These are phyloP conservation scores for Rhinocladiella mackenziei DNA, from an alignment of 2,329 filamentous ascomycete genomes.

Conservation along the genomic window DNA sequence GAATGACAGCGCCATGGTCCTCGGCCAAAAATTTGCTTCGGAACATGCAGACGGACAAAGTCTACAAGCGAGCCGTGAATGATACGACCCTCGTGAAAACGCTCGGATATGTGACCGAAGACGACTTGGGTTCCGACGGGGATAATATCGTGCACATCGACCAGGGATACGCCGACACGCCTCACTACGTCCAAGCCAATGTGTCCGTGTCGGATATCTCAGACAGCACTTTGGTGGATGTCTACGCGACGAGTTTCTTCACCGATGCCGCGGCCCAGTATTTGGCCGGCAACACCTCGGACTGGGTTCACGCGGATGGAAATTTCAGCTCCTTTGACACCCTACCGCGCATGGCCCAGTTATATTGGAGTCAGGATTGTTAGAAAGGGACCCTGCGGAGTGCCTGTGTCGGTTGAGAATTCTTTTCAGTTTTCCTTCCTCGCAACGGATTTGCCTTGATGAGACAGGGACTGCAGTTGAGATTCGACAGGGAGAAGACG, in stretches of 20 bases:
- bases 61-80: slow-evolving; percentile 26
- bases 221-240: slow-evolving; percentile 22
- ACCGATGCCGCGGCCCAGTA: slow-evolving; percentile 21
- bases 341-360: slow-evolving; percentile 16
- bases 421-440: too few relatives aligned
- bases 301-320: slow-evolving; percentile 22
- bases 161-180: slow-evolving; percentile 29
- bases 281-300: slow-evolving; percentile 23
- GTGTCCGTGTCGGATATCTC: slow-evolving; percentile 23
- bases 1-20: slow-evolving; percentile 34
- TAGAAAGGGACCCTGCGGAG: slow-evolving; percentile 1
- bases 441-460: too few relatives aligned
- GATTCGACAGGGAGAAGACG: too few relatives aligned
- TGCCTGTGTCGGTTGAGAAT: neutral
- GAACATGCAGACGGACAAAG: slow-evolving; percentile 32
- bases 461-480: too few relatives aligned
- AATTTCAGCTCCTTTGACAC: slow-evolving; percentile 27
- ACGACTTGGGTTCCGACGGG: slow-evolving; percentile 36
- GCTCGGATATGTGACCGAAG: slow-evolving; percentile 33
- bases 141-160: slow-evolving; percentile 35
- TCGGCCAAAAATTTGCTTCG: slow-evolving; percentile 32
- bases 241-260: slow-evolving; percentile 27
- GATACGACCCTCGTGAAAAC: slow-evolving; percentile 26
- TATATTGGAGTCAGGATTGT: slow-evolving; percentile 25
- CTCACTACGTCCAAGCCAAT: slow-evolving; percentile 35